Conservation (phyloP, 768 basidiomycete species). For the Mycena haematopus region DNA sequence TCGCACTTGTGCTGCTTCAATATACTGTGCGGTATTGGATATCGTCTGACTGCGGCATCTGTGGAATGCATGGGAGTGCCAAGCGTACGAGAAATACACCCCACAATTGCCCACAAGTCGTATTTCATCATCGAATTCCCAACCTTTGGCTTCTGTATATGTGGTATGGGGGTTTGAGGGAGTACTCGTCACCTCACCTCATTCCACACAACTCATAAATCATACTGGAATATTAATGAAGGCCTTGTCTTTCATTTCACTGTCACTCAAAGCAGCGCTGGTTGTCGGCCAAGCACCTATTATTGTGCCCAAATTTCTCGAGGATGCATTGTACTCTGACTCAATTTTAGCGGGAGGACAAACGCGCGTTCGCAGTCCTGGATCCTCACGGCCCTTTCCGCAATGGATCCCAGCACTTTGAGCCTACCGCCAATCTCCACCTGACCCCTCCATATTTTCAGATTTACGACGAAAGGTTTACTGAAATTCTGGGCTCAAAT, state of each 20-base stretch:
- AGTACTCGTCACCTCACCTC: not conserved
- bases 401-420: conserved; percentile 37
- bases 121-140: too few species aligned
- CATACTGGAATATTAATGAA: not conserved
- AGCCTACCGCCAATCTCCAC: conserved; percentile 58
- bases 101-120: not conserved
- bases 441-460: conserved; percentile 55
- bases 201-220: not conserved
- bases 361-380: conserved; percentile 27
- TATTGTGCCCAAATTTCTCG: conserved; percentile 3
- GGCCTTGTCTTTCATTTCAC: not conserved
- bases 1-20: too few species aligned
- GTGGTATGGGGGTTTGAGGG: not conserved
- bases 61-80: conserved; percentile 6
- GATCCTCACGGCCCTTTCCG: conserved; percentile 29
- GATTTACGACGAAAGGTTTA: conserved; percentile 54
- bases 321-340: not conserved
- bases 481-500: conserved; percentile 48
- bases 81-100: not conserved
- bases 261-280: not conserved
- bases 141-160: too few species aligned
- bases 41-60: not conserved
- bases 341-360: conserved; percentile 22
- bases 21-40: too few species aligned
- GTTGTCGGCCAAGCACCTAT: not conserved